Base-by-base conservation (phyloP, 176 grass and related monocot species). In the Miscanthus lutarioriparius region DNA sequence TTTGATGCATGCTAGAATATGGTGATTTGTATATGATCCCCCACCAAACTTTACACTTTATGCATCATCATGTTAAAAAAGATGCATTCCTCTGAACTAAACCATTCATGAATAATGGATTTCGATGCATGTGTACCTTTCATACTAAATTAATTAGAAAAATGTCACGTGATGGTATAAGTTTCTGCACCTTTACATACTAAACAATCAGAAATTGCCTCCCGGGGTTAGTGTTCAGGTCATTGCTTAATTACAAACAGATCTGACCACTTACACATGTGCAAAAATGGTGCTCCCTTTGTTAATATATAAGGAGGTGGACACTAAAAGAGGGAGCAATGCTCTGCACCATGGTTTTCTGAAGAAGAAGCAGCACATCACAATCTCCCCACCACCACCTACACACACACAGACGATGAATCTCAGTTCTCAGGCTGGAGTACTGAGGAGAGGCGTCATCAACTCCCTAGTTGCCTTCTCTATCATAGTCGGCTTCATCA, bases 381-480 rank as follows among this genome's bases (percentile, higher is more conserved):
- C n/a, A 74, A 10, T 8, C 38, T n/a, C n/a, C n/a, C n/a, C 38
- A 39, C 38, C 38, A 0, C 38, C 38, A 39, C n/a, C n/a, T n/a
- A n/a, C n/a, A n/a, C n/a, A n/a, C n/a, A n/a, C n/a, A n/a, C n/a
- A 39, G 38, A 39, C 9, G 38, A 39, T 1, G 38, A 1, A 1
- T 39, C 38, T 39, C 38, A 39, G 1, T 39, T 39, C 38, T 39
- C 38, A 39, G 4, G 38, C 9, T 22, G 28, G n/a, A n/a, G n/a
- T 92, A 17, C 47, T 49, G 35, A 90, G 80, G 70, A 82, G 69
- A n/a, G n/a, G n/a, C n/a, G n/a, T n/a, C 59, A 19, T 89, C 0
- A 83, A 23, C 86, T 91, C 72, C 49, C 79, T 93, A 70, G 70
- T 91, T 3, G 93, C 62, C 67, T 91, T 96, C 86, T 96, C 84